Conservation (phyloP, 177 flowering plant genomes). For the Telopea speciosissima region DNA sequence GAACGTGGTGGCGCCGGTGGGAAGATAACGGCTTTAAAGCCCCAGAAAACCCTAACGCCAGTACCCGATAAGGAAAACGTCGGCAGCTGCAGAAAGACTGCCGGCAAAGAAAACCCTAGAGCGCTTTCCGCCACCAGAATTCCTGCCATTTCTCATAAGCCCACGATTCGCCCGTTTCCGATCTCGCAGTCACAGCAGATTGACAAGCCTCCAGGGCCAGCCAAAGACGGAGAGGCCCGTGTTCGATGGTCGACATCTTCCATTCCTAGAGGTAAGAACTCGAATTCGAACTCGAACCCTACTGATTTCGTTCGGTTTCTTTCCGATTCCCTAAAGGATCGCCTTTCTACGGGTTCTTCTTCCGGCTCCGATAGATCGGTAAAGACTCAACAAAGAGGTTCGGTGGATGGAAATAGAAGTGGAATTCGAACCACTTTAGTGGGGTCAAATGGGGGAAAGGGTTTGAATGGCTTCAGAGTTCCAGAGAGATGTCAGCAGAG, state of each 20-base stretch:
- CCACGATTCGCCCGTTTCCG: constrained; percentile 26
- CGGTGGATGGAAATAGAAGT: constrained; percentile 9
- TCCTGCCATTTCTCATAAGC: constrained; percentile 38
- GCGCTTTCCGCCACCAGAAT: constrained; percentile 24
- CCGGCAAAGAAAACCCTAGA: constrained; percentile 50
- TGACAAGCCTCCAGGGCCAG: constrained; percentile 26
- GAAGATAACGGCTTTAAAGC: constrained; percentile 27
- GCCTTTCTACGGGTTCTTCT: constrained; percentile 27
- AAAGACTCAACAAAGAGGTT: constrained; percentile 11
- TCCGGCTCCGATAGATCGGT: constrained; percentile 21
- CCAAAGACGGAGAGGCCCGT: constrained; percentile 18
- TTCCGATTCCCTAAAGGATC: constrained; percentile 39
- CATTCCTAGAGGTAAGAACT: constrained; percentile 72
- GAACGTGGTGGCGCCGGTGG: constrained; percentile 41
- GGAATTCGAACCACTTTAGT: too few species aligned
- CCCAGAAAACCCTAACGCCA: constrained; percentile 39
- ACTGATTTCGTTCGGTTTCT: constrained; percentile 46
- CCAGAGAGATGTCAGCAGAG: constrained; percentile 15
- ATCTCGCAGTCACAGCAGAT: constrained; percentile 42
- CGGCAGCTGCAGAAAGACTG: constrained; percentile 21
- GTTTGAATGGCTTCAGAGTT: too few species aligned
- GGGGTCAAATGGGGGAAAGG: too few species aligned
- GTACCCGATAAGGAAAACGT: constrained; percentile 19
- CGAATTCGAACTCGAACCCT: constrained; percentile 72
- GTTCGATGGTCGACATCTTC: constrained; percentile 57